phyloP scores from a whole-genome alignment of 1,284 basidiomycete species.

The Ustilago loliicola region DNA sequence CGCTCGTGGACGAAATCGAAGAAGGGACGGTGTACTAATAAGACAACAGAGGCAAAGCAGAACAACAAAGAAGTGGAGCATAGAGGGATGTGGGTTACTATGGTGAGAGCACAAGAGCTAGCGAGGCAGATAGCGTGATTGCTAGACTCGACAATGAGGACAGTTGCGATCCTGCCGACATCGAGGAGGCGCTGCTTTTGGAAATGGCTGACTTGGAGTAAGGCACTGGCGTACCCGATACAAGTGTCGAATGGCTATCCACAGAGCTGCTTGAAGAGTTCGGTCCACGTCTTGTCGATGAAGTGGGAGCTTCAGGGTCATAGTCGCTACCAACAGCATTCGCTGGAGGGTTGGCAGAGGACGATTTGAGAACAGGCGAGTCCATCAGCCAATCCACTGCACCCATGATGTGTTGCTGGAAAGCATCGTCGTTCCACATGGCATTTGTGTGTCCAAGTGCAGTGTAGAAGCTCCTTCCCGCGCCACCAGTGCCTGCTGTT shows the following conservation, averaged over 20 bases:
- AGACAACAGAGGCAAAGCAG: not conserved
- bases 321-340: conserved; percentile 37
- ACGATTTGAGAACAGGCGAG: conserved; percentile 44
- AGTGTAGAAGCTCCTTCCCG: conserved; percentile 58
- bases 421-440: conserved; percentile 50
- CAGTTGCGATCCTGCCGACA: not conserved
- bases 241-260: conserved; percentile 19
- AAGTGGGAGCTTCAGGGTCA: conserved; percentile 1
- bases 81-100: not conserved
- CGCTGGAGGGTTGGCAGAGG: conserved; percentile 18
- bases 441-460: conserved; percentile 56
- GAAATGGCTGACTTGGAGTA: conserved; percentile 40
- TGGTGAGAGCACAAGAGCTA: conserved; percentile 5
- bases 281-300: not conserved
- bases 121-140: not conserved
- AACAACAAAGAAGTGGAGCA: not conserved
- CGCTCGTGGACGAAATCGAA: conserved; percentile 11
- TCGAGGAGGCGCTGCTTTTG: conserved; percentile 6
- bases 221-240: conserved; percentile 38
- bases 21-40: not conserved
- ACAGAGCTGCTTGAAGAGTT: conserved; percentile 3
- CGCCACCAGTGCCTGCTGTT: conserved; percentile 49
- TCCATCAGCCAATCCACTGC: conserved; percentile 57
- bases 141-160: conserved; percentile 7
- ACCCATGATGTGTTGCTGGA: conserved; percentile 58